A percentile compares a stretch with the other conserved stretches of the same genome.
Conservation (phyloP, 73 alveolate species). For the Tetrahymena thermophila region DNA sequence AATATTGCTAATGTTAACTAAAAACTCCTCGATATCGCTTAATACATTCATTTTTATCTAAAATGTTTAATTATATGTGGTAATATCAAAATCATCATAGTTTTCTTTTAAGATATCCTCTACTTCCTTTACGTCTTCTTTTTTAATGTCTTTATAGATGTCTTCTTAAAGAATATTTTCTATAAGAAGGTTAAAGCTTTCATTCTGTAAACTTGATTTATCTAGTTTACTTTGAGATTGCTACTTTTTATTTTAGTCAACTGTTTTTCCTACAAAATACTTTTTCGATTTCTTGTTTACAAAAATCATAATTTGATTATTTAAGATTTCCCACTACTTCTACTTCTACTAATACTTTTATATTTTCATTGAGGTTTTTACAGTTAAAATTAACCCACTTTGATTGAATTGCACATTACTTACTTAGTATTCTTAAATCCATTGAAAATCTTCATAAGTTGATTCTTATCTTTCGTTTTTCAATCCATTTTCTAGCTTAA, state of each 20-base stretch:
- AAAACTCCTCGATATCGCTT: not conserved
- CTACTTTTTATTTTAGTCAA: not conserved
- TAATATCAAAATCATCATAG: not conserved
- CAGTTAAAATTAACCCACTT: not conserved
- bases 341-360: not conserved
- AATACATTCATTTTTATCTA: not conserved
- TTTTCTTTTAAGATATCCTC: not conserved
- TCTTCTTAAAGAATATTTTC: not conserved
- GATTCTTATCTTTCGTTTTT: not conserved
- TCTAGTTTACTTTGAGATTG: not conserved
- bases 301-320: not conserved
- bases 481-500: not conserved
- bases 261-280: not conserved
- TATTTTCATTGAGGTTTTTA: not conserved
- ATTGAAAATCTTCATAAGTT: not conserved
- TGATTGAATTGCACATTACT: not conserved
- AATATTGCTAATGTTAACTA: not conserved
- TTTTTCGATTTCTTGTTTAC: not conserved
- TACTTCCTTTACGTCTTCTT: not conserved
- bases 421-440: not conserved
- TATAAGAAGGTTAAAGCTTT: not conserved
- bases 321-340: not conserved
- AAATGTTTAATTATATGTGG: not conserved
- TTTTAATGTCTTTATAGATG: not conserved
- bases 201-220: not conserved